Evolutionary conservation across 2,329 filamentous ascomycete genomes (phyloP).

Genomic region (Pseudocercospora ulei): DNA sequence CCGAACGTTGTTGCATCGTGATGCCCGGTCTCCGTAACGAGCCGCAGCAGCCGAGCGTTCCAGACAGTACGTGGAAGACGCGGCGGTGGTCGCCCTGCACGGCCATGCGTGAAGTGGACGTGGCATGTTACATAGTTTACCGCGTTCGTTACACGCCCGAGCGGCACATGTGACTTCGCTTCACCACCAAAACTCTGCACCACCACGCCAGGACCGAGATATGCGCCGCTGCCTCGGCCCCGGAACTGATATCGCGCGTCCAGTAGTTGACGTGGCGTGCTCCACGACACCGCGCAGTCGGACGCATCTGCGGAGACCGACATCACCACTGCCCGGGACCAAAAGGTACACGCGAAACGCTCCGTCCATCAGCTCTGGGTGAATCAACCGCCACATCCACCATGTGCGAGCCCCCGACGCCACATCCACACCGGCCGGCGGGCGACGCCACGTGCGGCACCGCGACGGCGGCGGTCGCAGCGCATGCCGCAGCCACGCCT

Average conservation of each 20-base stretch:
- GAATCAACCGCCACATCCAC: background rate
- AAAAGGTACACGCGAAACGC: background rate
- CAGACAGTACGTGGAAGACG: no score
- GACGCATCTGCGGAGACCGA: conserved; percentile 2
- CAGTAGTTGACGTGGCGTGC: conserved; percentile 7
- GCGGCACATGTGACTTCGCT: no score
- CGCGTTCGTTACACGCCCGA: no score
- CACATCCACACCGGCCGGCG: conserved; percentile 9
- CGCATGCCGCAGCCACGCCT: conserved; percentile 52
- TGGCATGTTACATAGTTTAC: no score
- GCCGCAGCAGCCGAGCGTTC: no score
- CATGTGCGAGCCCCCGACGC: conserved; percentile 21
- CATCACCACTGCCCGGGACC: background rate
- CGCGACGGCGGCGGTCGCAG: conserved; percentile 11
- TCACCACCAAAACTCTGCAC: no score
- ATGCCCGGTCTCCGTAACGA: no score
- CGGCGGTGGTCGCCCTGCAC: no score
- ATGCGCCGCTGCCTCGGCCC: background rate
- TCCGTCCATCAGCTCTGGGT: background rate
- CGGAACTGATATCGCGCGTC: no score
- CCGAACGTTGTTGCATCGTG: no score
- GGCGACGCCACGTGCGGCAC: conserved; percentile 17
- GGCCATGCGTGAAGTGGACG: no score
- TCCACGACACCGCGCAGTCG: conserved; percentile 2
- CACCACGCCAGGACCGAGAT: no score